Conservation (phyloP, 2,329 filamentous ascomycete genomes). For the Fusarium sp. region DNA sequence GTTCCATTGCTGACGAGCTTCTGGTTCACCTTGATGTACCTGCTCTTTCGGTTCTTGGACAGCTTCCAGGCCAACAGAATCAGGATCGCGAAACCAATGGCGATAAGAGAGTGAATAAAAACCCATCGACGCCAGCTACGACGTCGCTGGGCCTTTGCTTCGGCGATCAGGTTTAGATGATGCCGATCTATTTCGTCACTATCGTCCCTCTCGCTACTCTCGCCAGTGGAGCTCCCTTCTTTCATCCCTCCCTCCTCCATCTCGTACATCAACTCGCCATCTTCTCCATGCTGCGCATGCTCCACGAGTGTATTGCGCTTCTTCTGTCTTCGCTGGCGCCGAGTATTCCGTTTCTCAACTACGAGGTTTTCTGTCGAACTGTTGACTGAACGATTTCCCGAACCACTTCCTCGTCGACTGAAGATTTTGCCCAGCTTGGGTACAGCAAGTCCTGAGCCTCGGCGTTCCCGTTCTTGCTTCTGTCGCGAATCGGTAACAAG, state of each 20-base stretch:
- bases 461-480: constrained; percentile 64
- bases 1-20: constrained; percentile 81
- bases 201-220: constrained; percentile 72
- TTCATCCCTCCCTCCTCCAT: constrained; percentile 86
- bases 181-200: constrained; percentile 70
- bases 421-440: constrained; percentile 65
- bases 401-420: constrained; percentile 55
- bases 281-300: constrained; percentile 72
- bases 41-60: constrained; percentile 61
- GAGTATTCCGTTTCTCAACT: constrained; percentile 63
- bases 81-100: constrained; percentile 68
- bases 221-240: constrained; percentile 74
- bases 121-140: constrained; percentile 68
- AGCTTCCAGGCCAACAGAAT: constrained; percentile 71
- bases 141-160: constrained; percentile 63
- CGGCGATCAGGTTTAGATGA: constrained; percentile 63
- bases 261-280: constrained; percentile 86
- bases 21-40: constrained; percentile 44
- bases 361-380: constrained; percentile 64
- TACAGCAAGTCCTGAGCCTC: constrained; percentile 63
- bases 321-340: constrained; percentile 64
- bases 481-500: constrained; percentile 67
- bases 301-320: constrained; percentile 67
- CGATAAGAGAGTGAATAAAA: constrained; percentile 66
- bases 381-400: constrained; percentile 53